These are phyloP conservation scores for Gamarada debralockiae DNA, from an alignment of 495 filamentous ascomycete species.

Conservation along the genomic window DNA sequence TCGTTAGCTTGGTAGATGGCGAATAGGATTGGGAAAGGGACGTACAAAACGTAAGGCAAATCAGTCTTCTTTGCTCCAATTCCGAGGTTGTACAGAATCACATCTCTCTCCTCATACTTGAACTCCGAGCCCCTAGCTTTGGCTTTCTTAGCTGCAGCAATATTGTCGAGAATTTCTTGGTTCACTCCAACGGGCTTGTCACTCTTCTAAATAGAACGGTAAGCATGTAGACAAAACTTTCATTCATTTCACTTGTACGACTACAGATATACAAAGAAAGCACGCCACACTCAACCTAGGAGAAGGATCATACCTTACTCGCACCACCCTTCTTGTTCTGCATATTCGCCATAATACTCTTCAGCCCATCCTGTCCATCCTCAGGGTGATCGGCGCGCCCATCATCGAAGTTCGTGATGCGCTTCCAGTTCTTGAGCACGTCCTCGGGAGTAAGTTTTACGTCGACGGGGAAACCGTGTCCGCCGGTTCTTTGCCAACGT, in stretches of 20 bases:
- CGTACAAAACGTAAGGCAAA: constrained; percentile 70
- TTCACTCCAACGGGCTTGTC: constrained; percentile 22
- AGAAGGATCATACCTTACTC: constrained; percentile 25
- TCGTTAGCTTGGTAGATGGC: background rate
- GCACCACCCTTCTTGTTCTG: constrained; percentile 54
- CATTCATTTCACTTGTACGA: constrained; percentile 21
- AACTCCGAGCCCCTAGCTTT: constrained; percentile 74
- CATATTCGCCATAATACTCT: constrained; percentile 91
- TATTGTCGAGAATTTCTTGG: constrained; percentile 58
- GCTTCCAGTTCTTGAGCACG: constrained; percentile 71
- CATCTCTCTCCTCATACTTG: constrained; percentile 77
- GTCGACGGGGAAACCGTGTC: constrained; percentile 90
- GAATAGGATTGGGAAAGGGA: background rate
- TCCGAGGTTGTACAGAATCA: constrained; percentile 94
- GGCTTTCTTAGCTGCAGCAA: constrained; percentile 71
- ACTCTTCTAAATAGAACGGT: constrained; percentile 28
- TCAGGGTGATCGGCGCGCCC: constrained; percentile 86
- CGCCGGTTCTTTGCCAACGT: constrained; percentile 91
- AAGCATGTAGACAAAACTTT: constrained; percentile 11
- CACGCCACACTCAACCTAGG: background rate
- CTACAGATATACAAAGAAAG: constrained; percentile 27
- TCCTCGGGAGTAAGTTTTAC: constrained; percentile 83
- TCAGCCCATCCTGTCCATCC: constrained; percentile 68
- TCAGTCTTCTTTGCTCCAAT: constrained; percentile 92
- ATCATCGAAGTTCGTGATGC: constrained; percentile 85